A percentile compares a stretch with the other conserved stretches of the same genome.
Conservation (phyloP, 2,329 filamentous ascomycete genomes). For the Fusarium gaditjirri region DNA sequence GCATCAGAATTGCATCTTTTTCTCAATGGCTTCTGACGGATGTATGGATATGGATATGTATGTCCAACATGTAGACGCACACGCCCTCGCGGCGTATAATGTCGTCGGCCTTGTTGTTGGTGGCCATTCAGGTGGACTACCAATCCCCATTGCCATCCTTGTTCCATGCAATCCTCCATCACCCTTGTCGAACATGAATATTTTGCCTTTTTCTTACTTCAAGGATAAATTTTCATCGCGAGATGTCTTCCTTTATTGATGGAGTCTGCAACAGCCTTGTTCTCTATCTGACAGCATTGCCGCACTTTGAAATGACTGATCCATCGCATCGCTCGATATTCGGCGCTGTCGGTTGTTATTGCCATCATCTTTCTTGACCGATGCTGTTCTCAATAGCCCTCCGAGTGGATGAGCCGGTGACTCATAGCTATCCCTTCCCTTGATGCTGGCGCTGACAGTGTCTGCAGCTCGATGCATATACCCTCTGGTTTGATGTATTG, state of each 20-base stretch:
- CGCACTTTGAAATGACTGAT: conserved; percentile 16
- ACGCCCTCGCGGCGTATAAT: conserved; percentile 34
- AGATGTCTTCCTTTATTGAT: conserved; percentile 20
- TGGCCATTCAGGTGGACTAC: conserved; percentile 29
- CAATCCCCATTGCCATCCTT: conserved; percentile 42
- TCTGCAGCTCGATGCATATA: conserved; percentile 36
- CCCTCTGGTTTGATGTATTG: conserved; percentile 45
- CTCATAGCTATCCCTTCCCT: conserved; percentile 38
- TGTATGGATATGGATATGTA: conserved; percentile 18
- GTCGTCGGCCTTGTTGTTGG: conserved; percentile 36
- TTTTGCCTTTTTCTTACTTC: conserved; percentile 24
- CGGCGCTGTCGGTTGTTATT: not conserved
- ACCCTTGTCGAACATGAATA: conserved; percentile 31
- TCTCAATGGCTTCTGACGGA: not conserved
- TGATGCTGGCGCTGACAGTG: conserved; percentile 33
- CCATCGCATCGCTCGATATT: conserved; percentile 15
- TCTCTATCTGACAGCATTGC: not conserved
- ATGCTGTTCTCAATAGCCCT: conserved; percentile 9
- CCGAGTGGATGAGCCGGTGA: conserved; percentile 39
- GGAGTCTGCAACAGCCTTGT: conserved; percentile 10
- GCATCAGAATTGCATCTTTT: conserved; percentile 4
- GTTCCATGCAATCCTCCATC: conserved; percentile 35
- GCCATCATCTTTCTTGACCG: conserved; percentile 3
- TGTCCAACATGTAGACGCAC: conserved; percentile 27
- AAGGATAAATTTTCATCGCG: conserved; percentile 14